phyloP scores from a whole-genome alignment of 2,329 filamentous ascomycete species.

The Aspergillus puulaauensis region DNA sequence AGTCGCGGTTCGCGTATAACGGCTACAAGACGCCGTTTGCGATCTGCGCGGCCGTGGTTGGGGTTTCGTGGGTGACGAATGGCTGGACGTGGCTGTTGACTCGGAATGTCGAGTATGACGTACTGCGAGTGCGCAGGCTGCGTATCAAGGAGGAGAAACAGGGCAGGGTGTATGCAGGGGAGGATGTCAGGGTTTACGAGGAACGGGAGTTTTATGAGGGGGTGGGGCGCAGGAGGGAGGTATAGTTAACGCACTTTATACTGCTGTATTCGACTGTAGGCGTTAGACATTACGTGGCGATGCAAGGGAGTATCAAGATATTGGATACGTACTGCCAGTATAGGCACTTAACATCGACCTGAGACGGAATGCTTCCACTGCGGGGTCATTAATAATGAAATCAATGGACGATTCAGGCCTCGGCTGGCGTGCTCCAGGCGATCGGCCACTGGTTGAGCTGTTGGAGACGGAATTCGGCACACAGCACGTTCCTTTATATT shows the following conservation, averaged over 20 bases:
- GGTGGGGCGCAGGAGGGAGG: neutral
- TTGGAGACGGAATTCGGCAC: neutral
- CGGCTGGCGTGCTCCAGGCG: neutral
- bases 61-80: conserved; percentile 9
- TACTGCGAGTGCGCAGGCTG: neutral
- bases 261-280: neutral
- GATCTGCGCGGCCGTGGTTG: conserved; percentile 9
- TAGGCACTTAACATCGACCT: too few species aligned
- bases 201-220: conserved; percentile 10
- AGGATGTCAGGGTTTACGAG: conserved; percentile 10
- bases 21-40: conserved; percentile 14
- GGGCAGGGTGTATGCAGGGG: conserved; percentile 9
- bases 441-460: neutral
- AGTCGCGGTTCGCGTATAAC: conserved; percentile 9
- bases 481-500: neutral
- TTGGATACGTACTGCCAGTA: too few species aligned
- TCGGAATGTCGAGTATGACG: conserved; percentile 6
- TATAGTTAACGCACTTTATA: neutral
- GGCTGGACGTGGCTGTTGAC: conserved; percentile 15
- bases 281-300: neutral
- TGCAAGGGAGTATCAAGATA: too few species aligned
- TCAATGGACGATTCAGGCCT: neutral
- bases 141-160: conserved; percentile 7
- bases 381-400: neutral
- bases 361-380: neutral